Evolutionary conservation across 345 rosid genomes (phyloP).

Genomic region (Arabidopsis suecica): DNA sequence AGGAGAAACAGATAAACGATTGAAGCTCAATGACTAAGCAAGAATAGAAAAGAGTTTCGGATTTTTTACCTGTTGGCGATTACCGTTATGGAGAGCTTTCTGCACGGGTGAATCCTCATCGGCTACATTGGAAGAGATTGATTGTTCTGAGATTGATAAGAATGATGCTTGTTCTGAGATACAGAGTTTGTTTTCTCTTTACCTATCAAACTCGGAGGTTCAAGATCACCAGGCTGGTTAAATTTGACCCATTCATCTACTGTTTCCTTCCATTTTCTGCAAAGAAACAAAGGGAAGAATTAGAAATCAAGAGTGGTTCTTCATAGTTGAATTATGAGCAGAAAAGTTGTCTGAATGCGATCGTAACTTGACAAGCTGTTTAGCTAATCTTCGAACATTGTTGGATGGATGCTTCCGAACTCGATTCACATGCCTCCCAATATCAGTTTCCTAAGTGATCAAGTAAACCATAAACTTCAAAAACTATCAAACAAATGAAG

Average conservation of each 20-base stretch:
- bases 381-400: constrained; percentile 78
- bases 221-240: constrained; percentile 79
- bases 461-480: neutral
- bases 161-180: constrained; percentile 23
- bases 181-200: constrained; percentile 34
- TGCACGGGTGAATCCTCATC: constrained; percentile 93
- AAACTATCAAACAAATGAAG: constrained; percentile 12
- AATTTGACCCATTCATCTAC: constrained; percentile 93
- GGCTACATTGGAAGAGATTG: constrained; percentile 48
- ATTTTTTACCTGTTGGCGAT: constrained; percentile 81
- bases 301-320: constrained; percentile 2
- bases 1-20: constrained; percentile 34
- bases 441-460: constrained; percentile 36
- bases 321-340: neutral
- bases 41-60: constrained; percentile 11
- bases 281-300: constrained; percentile 11
- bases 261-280: constrained; percentile 93
- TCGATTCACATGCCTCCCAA: constrained; percentile 58
- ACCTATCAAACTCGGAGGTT: constrained; percentile 79
- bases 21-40: constrained; percentile 53
- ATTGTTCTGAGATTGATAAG: constrained; percentile 21
- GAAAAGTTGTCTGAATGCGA: neutral
- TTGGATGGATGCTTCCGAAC: constrained; percentile 76
- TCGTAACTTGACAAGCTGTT: constrained; percentile 72
- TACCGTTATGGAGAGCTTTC: constrained; percentile 66